A percentile compares a stretch with the other conserved stretches of the same genome.
phyloP scores from a whole-genome alignment of 257 asterid species.

The Paulownia fortunei region DNA sequence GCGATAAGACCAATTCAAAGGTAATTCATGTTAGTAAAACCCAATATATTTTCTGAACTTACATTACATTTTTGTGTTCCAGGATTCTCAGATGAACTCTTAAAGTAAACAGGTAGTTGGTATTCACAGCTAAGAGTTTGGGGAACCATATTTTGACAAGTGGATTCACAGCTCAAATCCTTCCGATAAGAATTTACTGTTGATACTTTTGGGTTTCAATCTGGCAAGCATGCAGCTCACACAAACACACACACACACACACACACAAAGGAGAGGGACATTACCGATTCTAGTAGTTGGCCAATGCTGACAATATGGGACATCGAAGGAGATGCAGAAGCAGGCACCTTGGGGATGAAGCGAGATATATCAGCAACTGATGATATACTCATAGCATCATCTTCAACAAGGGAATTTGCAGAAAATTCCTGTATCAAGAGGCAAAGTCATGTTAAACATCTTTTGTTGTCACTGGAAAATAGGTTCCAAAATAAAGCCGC shows the following conservation, averaged over 20 bases:
- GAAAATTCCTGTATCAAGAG: slow-evolving; percentile 66
- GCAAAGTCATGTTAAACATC: not conserved
- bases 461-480: not conserved
- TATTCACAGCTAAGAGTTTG: not conserved
- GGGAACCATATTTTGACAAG: not conserved
- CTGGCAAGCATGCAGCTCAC: not conserved
- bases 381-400: slow-evolving; percentile 75
- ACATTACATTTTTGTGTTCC: too few relatives aligned
- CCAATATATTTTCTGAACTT: too few relatives aligned
- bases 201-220: not conserved
- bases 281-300: slow-evolving; percentile 92
- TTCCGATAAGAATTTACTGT: too few relatives aligned
- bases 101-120: not conserved
- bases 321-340: slow-evolving; percentile 86
- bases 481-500: not conserved
- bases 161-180: too few relatives aligned
- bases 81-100: not conserved
- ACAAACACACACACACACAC: not conserved
- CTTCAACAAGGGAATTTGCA: slow-evolving; percentile 67
- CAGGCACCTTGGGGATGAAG: slow-evolving; percentile 69
- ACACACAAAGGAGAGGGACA: not conserved
- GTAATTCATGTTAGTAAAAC: too few relatives aligned
- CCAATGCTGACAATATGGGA: slow-evolving; percentile 88
- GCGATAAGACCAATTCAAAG: too few relatives aligned
- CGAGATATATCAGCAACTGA: slow-evolving; percentile 80